Base-by-base conservation (phyloP, 371 early-diverging fungal genomes). In the Mucor sp. region DNA sequence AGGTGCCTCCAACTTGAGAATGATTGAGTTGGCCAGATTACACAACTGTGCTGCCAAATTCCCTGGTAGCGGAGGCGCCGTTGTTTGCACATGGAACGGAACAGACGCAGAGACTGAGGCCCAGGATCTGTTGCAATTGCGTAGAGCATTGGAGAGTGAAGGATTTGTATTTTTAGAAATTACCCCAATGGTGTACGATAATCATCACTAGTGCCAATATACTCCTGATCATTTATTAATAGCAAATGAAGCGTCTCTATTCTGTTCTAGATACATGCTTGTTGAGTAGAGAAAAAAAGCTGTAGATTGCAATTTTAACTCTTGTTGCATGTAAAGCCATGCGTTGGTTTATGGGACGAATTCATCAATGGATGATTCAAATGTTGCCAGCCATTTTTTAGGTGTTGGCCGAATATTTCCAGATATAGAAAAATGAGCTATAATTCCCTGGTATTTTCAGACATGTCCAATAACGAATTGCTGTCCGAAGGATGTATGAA, bases 1-100 rank as follows among this genome's bases (percentile, higher is more conserved):
- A 1, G 86, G 85, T 25, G 68, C 65, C 2, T 59, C 67, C 12
- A 86, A 84, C 71, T 56, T 86, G 27, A 68, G 79, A 35, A 86
- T 86, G 83, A 77, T 86, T 60, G 76, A 83, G 33, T 32, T 86
- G 6, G 81, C 82, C 25, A 71, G 71, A 33, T 60, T 78, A 14
- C 69, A 82, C 61, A 60, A 75, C 1, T 83, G 82, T 59, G 82
- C 74, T 12, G 85, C 85, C 44, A 86, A 86, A 50, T 84, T 86
- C 61, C 72, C 84, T 4, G 86, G 86, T 6, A 81, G 81, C 28
- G 86, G 86, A n/a, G 86, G 86, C 21, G 81, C 85, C 6, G 60
- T 86, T n/a, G 74, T 86, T 6, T 78, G 81, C 41, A 74, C 83
- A 75, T 80, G 78, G 81, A 68, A 77, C 57, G 79, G 80, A 4